Percentiles rank a stretch among this genome's conserved stretches.
Evolutionary conservation across 2,329 filamentous ascomycete genomes (phyloP).

Genomic region (Niveomyces coronatus): DNA sequence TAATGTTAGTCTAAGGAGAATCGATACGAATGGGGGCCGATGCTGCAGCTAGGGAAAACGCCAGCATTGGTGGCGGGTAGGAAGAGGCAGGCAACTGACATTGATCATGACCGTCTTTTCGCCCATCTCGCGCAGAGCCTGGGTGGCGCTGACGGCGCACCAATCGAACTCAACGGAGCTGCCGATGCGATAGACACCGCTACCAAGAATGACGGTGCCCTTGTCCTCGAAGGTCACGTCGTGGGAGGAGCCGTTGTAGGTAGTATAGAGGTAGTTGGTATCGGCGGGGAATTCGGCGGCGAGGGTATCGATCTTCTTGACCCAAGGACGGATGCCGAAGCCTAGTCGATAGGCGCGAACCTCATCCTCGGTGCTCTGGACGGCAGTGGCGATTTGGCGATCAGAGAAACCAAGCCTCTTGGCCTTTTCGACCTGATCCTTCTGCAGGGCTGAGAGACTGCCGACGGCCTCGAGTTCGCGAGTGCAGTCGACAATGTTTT

Average conservation of each 20-base stretch:
- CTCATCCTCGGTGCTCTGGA: slow-evolving; percentile 78
- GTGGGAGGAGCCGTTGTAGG: slow-evolving; percentile 91
- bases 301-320: slow-evolving; percentile 97
- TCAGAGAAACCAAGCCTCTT: slow-evolving; percentile 99
- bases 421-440: slow-evolving; percentile 77
- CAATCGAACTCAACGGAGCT: slow-evolving; percentile 98
- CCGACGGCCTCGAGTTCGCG: slow-evolving; percentile 77
- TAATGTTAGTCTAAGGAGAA: slow-evolving; percentile 8
- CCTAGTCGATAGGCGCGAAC: slow-evolving; percentile 75
- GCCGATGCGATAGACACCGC: slow-evolving; percentile 94
- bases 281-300: slow-evolving; percentile 93
- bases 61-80: not conserved
- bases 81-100: slow-evolving; percentile 29
- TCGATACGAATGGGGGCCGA: not conserved
- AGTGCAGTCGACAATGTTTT: slow-evolving; percentile 91
- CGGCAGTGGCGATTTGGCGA: slow-evolving; percentile 80
- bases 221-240: slow-evolving; percentile 92
- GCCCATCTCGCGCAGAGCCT: slow-evolving; percentile 73
- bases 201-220: slow-evolving; percentile 79
- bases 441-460: slow-evolving; percentile 72
- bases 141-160: slow-evolving; percentile 87
- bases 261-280: slow-evolving; percentile 95
- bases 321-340: slow-evolving; percentile 87
- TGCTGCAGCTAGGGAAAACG: not conserved
- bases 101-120: slow-evolving; percentile 99